Percentiles rank a stretch among this genome's conserved stretches.
Evolutionary conservation across 441 rosid species (phyloP).

Genomic region (Gossypium trilobum): DNA sequence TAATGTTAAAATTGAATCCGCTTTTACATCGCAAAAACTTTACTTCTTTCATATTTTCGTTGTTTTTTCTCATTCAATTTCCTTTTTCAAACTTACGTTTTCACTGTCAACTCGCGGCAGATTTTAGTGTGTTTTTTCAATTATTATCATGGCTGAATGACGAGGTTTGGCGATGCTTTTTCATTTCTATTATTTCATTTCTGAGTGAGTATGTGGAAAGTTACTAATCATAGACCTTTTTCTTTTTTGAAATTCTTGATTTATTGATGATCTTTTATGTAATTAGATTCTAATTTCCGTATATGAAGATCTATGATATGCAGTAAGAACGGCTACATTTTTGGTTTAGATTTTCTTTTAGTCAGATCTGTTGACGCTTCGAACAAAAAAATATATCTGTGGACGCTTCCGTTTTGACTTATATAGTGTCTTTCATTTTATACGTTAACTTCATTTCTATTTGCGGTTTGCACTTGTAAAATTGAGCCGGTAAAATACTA

Average conservation of each 20-base stretch:
- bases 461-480: not conserved
- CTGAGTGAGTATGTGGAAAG: not conserved
- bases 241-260: not conserved
- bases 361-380: conserved; percentile 2
- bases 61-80: not conserved
- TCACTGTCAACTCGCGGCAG: not conserved
- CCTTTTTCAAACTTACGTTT: not conserved
- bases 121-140: not conserved
- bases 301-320: not conserved
- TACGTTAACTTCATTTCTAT: not conserved
- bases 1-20: not conserved
- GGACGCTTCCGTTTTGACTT: not conserved
- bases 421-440: not conserved
- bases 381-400: not conserved
- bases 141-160: not conserved
- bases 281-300: not conserved
- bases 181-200: not conserved
- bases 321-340: not conserved
- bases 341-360: not conserved
- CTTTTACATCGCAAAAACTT: conserved; percentile 4
- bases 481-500: not conserved
- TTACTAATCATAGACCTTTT: not conserved
- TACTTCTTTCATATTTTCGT: not conserved
- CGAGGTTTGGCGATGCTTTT: not conserved
- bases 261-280: not conserved